These are phyloP conservation scores for Beta vulgaris DNA, from an alignment of 148 eudicot species.

Conservation along the genomic window DNA sequence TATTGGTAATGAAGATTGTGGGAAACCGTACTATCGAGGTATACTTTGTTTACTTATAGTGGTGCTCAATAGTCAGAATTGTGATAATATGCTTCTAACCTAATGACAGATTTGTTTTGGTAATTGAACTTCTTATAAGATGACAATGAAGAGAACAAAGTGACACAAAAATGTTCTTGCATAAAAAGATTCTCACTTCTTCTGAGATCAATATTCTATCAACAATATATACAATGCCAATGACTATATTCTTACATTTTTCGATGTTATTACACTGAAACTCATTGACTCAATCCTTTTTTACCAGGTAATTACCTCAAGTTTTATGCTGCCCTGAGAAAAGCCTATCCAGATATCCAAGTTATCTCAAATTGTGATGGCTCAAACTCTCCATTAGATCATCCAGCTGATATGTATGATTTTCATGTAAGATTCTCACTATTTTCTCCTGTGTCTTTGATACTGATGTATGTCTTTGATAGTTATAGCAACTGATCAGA, in stretches of 20 bases:
- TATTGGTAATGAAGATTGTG: constrained; percentile 87
- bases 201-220: background rate
- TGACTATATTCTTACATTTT: constrained; percentile 6
- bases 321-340: constrained; percentile 62
- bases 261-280: background rate
- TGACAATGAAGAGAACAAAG: background rate
- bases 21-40: constrained; percentile 63
- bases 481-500: background rate
- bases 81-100: background rate
- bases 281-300: constrained; percentile 22
- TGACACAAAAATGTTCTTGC: background rate
- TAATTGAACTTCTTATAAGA: background rate
- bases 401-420: constrained; percentile 91
- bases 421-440: constrained; percentile 61
- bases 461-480: background rate
- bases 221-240: background rate
- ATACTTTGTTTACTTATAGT: constrained; percentile 13
- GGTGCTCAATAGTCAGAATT: background rate
- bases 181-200: background rate
- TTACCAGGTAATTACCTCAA: constrained; percentile 71
- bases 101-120: background rate
- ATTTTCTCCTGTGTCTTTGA: background rate
- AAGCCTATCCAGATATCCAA: constrained; percentile 79
- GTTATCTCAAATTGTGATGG: constrained; percentile 81
- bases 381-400: constrained; percentile 52